Percentiles rank a stretch among this genome's conserved stretches.
These are phyloP conservation scores for Mikania micrantha DNA, from an alignment of 129 eudicot species.

Conservation along the genomic window DNA sequence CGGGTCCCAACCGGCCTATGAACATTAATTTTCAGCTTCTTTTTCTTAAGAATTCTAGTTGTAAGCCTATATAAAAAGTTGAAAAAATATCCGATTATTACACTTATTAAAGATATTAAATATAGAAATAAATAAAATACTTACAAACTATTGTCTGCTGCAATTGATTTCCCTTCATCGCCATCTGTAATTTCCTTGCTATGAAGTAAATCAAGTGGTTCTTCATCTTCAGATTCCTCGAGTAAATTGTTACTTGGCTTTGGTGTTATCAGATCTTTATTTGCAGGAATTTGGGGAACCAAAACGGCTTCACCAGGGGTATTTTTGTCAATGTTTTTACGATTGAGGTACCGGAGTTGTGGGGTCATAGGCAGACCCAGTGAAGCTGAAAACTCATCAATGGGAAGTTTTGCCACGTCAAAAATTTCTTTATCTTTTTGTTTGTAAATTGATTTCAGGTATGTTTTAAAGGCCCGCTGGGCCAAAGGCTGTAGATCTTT, in stretches of 20 bases:
- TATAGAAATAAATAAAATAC: slow-evolving; percentile 19
- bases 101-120: too few relatives aligned
- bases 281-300: slow-evolving; percentile 29
- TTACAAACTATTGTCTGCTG: slow-evolving; percentile 22
- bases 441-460: slow-evolving; percentile 60
- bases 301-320: slow-evolving; percentile 24
- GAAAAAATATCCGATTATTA: background rate
- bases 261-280: slow-evolving; percentile 28
- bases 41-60: slow-evolving; percentile 67
- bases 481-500: slow-evolving; percentile 59
- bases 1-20: slow-evolving; percentile 87
- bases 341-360: slow-evolving; percentile 66
- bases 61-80: slow-evolving; percentile 43
- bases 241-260: slow-evolving; percentile 4
- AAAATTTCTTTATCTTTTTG: slow-evolving; percentile 81
- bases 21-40: slow-evolving; percentile 84
- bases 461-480: slow-evolving; percentile 77
- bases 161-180: slow-evolving; percentile 30
- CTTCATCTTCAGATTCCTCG: slow-evolving; percentile 40
- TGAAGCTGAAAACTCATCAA: slow-evolving; percentile 86
- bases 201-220: slow-evolving; percentile 28
- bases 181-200: slow-evolving; percentile 33
- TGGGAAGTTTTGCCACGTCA: slow-evolving; percentile 71
- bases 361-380: slow-evolving; percentile 97
- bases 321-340: slow-evolving; percentile 37